Base-by-base conservation (phyloP, 805 yeast genomes). In the Ogataea henricii region DNA sequence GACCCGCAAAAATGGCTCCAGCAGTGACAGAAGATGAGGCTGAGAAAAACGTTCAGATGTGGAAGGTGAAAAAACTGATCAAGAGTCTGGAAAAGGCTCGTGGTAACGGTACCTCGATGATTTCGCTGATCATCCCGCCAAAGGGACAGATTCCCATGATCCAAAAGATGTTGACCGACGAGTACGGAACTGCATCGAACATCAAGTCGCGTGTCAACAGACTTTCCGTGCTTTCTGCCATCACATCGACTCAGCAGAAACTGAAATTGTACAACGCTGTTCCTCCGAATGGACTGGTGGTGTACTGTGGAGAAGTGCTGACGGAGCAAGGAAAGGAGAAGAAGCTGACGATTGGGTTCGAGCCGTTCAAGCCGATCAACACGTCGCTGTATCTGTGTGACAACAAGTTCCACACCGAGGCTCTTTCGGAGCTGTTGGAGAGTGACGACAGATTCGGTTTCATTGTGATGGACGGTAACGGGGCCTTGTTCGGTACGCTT, bases 31-130 rank as follows among this genome's bases (percentile, higher is more conserved):
- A 83, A 59, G 96, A 89, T 52, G 97, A 90, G 57, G 94, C 96
- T 45, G 99, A 94, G 68, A 90, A 88, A 75, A 92, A 91, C 75
- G 92, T 94, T 67, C 96, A 94, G 76, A 91, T 94, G 77, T 94
- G 99, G 99, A 94, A 94, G 83, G 84, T 94, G 78, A 92, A 91
- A 78, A 94, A 94, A 74, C 79, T 89, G 71, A 81, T 91, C 78
- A 87, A 87, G 71, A 81, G 86, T 51, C 79, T 94, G 59, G 94
- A 94, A 67, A 74, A 73, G 62, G 98, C 98, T 45, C 82, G 97
- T 70, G 99, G 99, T 70, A 94, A 92, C 68, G 99, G 99, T 71
- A 94, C 99, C 40, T 94, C 99, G 20, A 94, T 94, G 98, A 94
- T 94, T 66, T 90, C 97, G 22, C 77, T 94, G 67, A 88, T 94